Base-by-base conservation (phyloP, 2,329 filamentous ascomycete genomes). In the Lachnellula hyalina region DNA sequence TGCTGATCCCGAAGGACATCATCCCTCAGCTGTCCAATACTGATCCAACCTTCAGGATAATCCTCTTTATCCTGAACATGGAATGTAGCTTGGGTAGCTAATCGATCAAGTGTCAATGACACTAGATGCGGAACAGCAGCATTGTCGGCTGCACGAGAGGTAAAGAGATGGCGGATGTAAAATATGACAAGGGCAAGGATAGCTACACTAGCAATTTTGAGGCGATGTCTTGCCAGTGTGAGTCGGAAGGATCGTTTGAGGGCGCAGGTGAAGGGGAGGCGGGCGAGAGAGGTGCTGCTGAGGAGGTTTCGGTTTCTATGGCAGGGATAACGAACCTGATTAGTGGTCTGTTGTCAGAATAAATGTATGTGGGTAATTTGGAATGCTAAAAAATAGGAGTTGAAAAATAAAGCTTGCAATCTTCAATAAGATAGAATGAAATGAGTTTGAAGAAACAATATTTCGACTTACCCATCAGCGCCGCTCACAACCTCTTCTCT, bases 1-100 rank as follows among this genome's bases (percentile, higher is more conserved):
- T 96, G 90, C 58, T 96, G 85, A 28, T 87, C 83, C 19, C 93
- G 80, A 40, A 99, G 77, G 3, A 99, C 86, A 67, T 97, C 93
- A 67, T 99, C 94, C 56, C 94, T 81, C 52, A 99, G 75, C 68
- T 97, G 94, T 0, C 89, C 89, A 63, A 96, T 82, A 67, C 90
- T 89, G 58, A 99, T 82, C 74, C 89, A 96, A 1, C 85, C 79
- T 59, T 96, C 92, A 17, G 84, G 81, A 50, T 79, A 85, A 57
- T 70, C 79, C 70, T 69, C 84, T 68, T 71, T 83, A 45, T 84
- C 82, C 50, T 80, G 75, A 19, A 78, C 85, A 58, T 91, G 86
- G n/a, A 93, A 74, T 59, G 89, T 86, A 57, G 93, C 94, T 69
- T 97, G 93, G 36, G 81, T 84, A 11, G 89, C 87, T 15, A 99